Base-by-base conservation (phyloP, 2,329 filamentous ascomycete genomes). In the Rhinocladiella mackenziei region DNA sequence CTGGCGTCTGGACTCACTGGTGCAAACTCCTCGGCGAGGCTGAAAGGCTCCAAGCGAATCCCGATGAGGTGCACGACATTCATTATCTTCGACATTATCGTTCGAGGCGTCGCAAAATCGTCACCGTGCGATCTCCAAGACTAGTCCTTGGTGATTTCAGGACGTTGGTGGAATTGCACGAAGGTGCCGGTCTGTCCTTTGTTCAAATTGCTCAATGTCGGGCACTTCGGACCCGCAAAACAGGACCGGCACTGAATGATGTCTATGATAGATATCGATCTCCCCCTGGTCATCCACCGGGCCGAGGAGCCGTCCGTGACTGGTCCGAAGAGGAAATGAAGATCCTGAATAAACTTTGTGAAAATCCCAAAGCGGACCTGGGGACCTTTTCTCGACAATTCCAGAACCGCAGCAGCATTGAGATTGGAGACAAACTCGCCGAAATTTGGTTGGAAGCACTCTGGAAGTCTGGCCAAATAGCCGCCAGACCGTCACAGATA, bases 121-220 rank as follows among this genome's bases (percentile, higher is more conserved):
- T 8, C 11, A 29, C 5, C 42, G 45, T 5, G 38, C 11, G 13
- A n/a, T n/a, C n/a, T n/a, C 33, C 45, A 7, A 45, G 50, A 37
- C 17, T 54, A n/a, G 23, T 32, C 7, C 11, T 55, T n/a, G 38
- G 19, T 14, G 49, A 56, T 36, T 54, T 55, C 37, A 49, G 42
- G 26, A 48, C 40, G 4, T 39, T 57, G 38, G 47, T 57, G 4
- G 49, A 56, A 29, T 26, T 56, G 30, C 51, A 55, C 36, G 55
- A 57, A 42, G 53, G 53, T 2, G 45, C 39, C 7, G 53, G 49
- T 13, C 19, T 54, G 17, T 43, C 48, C 8, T 57, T 57, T 39
- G 41, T 49, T 15, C 45, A 57, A 28, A 57, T 57, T 29, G 51
- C 47, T n/a, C 32, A 43, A 9, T 38, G 35, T 10, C 17, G 44